Percentiles rank a stretch among this genome's conserved stretches.
phyloP scores from a whole-genome alignment of 441 rosid genomes.

The Dalechampia spathulata region DNA sequence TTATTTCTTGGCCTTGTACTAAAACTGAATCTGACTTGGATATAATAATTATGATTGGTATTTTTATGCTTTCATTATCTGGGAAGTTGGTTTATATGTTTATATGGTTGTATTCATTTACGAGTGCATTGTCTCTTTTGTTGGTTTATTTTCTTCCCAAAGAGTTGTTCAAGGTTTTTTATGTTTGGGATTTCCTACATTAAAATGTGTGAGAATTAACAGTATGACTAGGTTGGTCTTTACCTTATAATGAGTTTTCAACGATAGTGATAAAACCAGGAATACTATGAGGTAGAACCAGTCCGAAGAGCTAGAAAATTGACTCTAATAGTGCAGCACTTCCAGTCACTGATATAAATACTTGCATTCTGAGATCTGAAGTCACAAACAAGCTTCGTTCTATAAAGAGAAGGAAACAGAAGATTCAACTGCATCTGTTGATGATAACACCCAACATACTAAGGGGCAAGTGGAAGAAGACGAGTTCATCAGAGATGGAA shows the following conservation, averaged over 20 bases:
- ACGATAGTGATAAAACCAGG: no score
- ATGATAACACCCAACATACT: not conserved
- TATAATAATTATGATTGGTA: constrained; percentile 1
- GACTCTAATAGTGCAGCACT: not conserved
- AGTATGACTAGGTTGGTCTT: no score
- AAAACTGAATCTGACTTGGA: constrained; percentile 14
- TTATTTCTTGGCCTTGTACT: constrained; percentile 23
- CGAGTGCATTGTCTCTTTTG: no score
- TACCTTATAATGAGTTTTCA: no score
- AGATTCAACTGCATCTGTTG: not conserved
- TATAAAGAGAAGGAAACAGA: not conserved
- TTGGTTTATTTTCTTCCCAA: no score
- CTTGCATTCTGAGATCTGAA: not conserved
- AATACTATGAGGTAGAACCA: no score
- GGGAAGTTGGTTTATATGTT: constrained; percentile 18
- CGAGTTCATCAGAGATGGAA: not conserved
- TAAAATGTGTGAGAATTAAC: no score
- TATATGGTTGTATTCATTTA: no score
- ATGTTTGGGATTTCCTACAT: no score
- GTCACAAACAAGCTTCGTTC: not conserved
- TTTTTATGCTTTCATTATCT: constrained; percentile 10
- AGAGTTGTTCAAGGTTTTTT: no score
- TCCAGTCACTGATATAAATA: no score
- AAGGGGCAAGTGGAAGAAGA: not conserved
- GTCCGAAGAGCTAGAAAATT: not conserved